A percentile compares a stretch with the other conserved stretches of the same genome.
Conservation (phyloP, 352 stramenopile genomes). For the Pythium insidiosum region DNA sequence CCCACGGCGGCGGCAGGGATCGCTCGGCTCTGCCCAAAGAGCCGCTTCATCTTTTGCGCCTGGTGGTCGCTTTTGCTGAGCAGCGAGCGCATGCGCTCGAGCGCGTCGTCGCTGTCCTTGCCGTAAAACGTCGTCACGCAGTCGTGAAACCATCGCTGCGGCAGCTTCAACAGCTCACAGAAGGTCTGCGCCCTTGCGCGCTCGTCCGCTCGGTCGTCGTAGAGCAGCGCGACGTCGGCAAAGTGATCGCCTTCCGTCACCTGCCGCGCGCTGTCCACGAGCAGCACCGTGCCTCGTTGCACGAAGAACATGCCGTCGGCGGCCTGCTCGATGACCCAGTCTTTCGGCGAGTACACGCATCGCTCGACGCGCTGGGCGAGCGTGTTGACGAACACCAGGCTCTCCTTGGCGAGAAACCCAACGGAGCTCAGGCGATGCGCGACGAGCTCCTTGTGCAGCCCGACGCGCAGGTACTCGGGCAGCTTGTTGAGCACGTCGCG, state of each 20-base stretch:
- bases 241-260: slow-evolving; percentile 50
- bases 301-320: slow-evolving; percentile 64
- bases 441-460: slow-evolving; percentile 42
- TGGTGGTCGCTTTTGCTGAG: slow-evolving; percentile 49
- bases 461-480: slow-evolving; percentile 49
- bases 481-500: slow-evolving; percentile 36
- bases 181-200: slow-evolving; percentile 54
- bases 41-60: slow-evolving; percentile 72
- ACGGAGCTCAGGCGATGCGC: slow-evolving; percentile 54
- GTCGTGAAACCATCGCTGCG: slow-evolving; percentile 37
- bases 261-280: slow-evolving; percentile 21
- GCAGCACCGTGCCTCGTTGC: slow-evolving; percentile 37
- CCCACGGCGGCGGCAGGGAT: slow-evolving; percentile 1
- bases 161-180: slow-evolving; percentile 68
- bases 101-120: slow-evolving; percentile 12
- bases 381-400: slow-evolving; percentile 63
- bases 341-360: slow-evolving; percentile 49
- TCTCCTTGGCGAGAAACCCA: slow-evolving; percentile 52
- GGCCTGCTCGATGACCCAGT: slow-evolving; percentile 67
- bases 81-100: slow-evolving; percentile 53
- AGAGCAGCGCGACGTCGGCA: slow-evolving; percentile 39
- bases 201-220: slow-evolving; percentile 31
- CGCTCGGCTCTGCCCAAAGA: slow-evolving; percentile 38
- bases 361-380: slow-evolving; percentile 39
- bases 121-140: slow-evolving; percentile 49